These are phyloP conservation scores for Mortierella hygrophila DNA, from an alignment of 192 early-diverging fungal genomes.

Conservation along the genomic window DNA sequence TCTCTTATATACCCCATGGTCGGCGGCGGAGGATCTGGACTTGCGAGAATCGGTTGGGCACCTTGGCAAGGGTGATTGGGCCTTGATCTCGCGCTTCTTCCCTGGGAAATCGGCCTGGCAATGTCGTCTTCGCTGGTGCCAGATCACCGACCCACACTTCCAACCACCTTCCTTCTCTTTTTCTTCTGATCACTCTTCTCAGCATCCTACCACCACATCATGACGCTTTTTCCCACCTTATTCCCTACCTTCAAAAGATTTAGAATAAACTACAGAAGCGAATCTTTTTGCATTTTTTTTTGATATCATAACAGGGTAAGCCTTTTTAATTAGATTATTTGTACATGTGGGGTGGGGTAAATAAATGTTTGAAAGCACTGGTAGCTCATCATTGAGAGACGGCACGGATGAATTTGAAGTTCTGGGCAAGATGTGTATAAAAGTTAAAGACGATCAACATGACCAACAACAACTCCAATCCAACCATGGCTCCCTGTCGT, in stretches of 20 bases:
- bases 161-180: neutral
- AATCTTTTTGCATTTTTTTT: neutral
- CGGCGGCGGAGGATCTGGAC: conserved; percentile 31
- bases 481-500: conserved; percentile 50
- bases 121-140: conserved; percentile 55
- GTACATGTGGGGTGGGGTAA: neutral
- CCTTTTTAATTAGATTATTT: neutral
- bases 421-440: conserved; percentile 47
- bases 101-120: conserved; percentile 47
- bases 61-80: conserved; percentile 28
- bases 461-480: conserved; percentile 41
- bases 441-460: conserved; percentile 52
- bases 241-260: neutral
- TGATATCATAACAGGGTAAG: too few species aligned
- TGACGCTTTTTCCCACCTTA: neutral
- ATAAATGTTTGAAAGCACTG: neutral
- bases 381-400: conserved; percentile 11
- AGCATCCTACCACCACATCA: neutral
- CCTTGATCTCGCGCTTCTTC: conserved; percentile 30
- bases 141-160: conserved; percentile 28
- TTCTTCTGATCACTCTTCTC: neutral
- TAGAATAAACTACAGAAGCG: neutral
- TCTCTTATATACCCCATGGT: conserved; percentile 41
- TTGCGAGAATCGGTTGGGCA: conserved; percentile 15
- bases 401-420: conserved; percentile 48